phyloP scores from a whole-genome alignment of 352 stramenopile species.

The Globisporangium echinulatum region DNA sequence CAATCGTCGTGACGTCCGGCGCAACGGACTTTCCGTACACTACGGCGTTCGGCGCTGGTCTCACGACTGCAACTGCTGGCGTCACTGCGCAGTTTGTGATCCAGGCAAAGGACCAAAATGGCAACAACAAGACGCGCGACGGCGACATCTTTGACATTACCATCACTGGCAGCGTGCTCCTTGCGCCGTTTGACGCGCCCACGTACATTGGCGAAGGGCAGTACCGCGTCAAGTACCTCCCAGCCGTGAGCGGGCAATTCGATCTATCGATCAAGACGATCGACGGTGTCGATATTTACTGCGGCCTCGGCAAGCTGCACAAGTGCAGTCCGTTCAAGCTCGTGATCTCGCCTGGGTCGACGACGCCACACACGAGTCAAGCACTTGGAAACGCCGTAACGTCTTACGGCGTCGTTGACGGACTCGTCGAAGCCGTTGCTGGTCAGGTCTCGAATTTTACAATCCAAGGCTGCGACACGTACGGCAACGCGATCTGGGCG shows the following conservation, averaged over 20 bases:
- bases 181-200: conserved; percentile 63
- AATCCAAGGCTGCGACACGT: conserved; percentile 94
- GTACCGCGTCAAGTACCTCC: conserved; percentile 89
- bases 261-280: conserved; percentile 87
- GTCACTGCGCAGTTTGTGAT: conserved; percentile 89
- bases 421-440: conserved; percentile 87
- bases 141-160: conserved; percentile 74
- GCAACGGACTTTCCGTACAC: conserved; percentile 95
- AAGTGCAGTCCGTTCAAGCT: conserved; percentile 95
- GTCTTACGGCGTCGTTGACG: conserved; percentile 72
- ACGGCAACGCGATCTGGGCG: conserved; percentile 71
- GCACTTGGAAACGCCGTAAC: conserved; percentile 59
- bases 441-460: conserved; percentile 91
- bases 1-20: conserved; percentile 84
- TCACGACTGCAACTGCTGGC: conserved; percentile 75
- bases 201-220: conserved; percentile 88
- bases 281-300: conserved; percentile 93
- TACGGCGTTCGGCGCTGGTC: conserved; percentile 78
- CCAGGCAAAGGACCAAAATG: conserved; percentile 90
- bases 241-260: conserved; percentile 83
- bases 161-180: conserved; percentile 33
- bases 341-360: conserved; percentile 80
- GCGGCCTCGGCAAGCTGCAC: conserved; percentile 78
- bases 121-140: conserved; percentile 87
- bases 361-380: conserved; percentile 86